Evolutionary conservation across 257 asterid species (phyloP).

Genomic region (Ligustrum vulgare): DNA sequence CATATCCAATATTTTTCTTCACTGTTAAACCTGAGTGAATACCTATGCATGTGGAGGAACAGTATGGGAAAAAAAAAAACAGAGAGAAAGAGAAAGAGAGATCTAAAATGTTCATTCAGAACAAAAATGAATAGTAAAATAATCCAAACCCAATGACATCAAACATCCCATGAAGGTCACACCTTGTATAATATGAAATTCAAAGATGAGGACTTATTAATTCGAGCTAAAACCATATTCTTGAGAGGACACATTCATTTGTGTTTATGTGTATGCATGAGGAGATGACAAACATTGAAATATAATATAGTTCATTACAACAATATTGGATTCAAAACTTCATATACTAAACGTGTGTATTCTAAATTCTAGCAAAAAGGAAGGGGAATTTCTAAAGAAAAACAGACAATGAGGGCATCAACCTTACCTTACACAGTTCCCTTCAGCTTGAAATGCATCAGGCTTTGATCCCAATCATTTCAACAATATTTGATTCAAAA

Average conservation of each 20-base stretch:
- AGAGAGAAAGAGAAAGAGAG: no score
- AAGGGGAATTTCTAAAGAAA: neutral
- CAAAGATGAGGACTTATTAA: conserved; percentile 6
- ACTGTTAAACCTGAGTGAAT: neutral
- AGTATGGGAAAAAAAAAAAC: neutral
- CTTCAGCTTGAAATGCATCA: conserved; percentile 79
- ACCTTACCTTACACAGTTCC: conserved; percentile 60
- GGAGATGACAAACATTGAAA: conserved; percentile 8
- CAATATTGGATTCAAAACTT: neutral
- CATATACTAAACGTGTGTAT: neutral
- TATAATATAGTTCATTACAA: neutral
- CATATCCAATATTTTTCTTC: neutral
- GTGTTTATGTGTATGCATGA: neutral
- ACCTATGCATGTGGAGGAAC: neutral
- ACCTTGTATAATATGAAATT: neutral
- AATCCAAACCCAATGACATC: neutral
- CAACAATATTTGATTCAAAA: neutral
- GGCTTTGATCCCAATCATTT: conserved; percentile 74
- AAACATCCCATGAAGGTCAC: neutral
- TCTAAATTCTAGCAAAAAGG: neutral
- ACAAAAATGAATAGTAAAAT: neutral
- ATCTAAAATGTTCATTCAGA: neutral
- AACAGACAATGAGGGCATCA: conserved; percentile 1
- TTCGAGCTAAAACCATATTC: neutral
- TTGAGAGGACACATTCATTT: neutral